Base-by-base conservation (phyloP, 495 filamentous ascomycete genomes). In the Talaromyces stipitatus region DNA sequence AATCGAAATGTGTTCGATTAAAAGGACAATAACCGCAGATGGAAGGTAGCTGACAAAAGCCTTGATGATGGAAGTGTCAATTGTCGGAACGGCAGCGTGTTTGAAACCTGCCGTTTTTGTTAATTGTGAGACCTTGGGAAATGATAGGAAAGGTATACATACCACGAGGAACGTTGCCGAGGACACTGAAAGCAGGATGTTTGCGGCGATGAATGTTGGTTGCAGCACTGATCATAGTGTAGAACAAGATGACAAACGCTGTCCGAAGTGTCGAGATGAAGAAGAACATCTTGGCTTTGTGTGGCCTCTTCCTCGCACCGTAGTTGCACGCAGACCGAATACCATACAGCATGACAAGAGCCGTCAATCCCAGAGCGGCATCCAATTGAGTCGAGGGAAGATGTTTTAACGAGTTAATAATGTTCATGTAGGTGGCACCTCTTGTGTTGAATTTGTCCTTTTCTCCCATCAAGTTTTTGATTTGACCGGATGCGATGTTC, bases 1-100 rank as follows among this genome's bases (percentile, higher is more conserved):
- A 59, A 98, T 98, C n/a, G 95, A 88, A 61, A 94, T 92, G 66
- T 95, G 90, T 69, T 98, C 94, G 62, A 98, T 97, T 46, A 98
- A 75, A 43, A 97, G 76, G 7, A 98, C 95, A 61, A 98, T 96
- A 45, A 97, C 88, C 0, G 85, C 82, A 14, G 86, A 87, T 0
- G 91, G 91, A 0, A 96, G 72, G 50, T 91, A 71, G 36, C 69
- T 69, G 9, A 77, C 69, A 65, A 90, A 90, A 7, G 81, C 64
- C 2, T 62, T 74, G 62, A 92, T 81, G 54, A 94, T 78, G 1
- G 72, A 67, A 0, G 72, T 75, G 62, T 87, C 82, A 56, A 97
- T 72, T 0, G 69, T 75, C 0, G 91, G 91, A n/a, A 86, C 89
- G n/a, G 76, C 83, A 6, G 88, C 90, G 66, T 90, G 73, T 62